These are phyloP conservation scores for Talaromyces rugulosus DNA, from an alignment of 2,329 filamentous ascomycete genomes.

Conservation along the genomic window DNA sequence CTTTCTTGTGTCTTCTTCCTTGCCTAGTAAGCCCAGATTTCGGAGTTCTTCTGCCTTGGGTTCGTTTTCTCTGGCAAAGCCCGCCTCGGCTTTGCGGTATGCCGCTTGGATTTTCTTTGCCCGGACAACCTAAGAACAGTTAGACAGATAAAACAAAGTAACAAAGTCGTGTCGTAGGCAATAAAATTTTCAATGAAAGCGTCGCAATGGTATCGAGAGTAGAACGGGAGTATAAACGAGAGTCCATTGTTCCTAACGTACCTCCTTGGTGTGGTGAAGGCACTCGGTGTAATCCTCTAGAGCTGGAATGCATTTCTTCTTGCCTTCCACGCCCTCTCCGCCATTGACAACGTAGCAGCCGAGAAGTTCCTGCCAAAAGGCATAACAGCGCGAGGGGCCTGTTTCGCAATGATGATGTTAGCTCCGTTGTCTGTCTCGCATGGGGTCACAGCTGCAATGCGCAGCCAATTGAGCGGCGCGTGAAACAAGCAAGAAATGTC, in stretches of 20 bases:
- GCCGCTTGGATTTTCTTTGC: slow-evolving; percentile 74
- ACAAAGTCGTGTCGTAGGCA: no score
- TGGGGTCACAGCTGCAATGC: slow-evolving; percentile 4
- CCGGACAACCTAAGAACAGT: slow-evolving; percentile 62
- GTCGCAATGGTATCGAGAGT: not conserved
- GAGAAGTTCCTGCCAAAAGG: slow-evolving; percentile 99
- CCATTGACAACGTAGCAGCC: slow-evolving; percentile 98
- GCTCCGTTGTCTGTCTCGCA: slow-evolving; percentile 10
- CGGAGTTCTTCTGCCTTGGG: slow-evolving; percentile 83
- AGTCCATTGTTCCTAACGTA: slow-evolving; percentile 41
- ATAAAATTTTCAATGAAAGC: no score
- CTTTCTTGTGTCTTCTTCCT: slow-evolving; percentile 73
- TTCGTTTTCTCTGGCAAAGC: slow-evolving; percentile 72
- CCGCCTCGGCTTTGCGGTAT: slow-evolving; percentile 73
- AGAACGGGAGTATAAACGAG: not conserved
- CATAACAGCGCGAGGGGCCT: slow-evolving; percentile 83
- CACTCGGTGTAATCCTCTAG: slow-evolving; percentile 99
- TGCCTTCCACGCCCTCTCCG: slow-evolving; percentile 71
- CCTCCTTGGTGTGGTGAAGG: slow-evolving; percentile 98
- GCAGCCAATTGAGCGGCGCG: slow-evolving; percentile 9
- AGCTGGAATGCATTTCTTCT: slow-evolving; percentile 78
- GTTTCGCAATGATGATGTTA: slow-evolving; percentile 20
- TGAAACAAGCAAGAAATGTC: slow-evolving; percentile 12
- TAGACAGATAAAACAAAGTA: no score
- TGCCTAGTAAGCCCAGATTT: slow-evolving; percentile 76